phyloP scores from a whole-genome alignment of 805 yeast species.

The Kodamaea jinghongensis region DNA sequence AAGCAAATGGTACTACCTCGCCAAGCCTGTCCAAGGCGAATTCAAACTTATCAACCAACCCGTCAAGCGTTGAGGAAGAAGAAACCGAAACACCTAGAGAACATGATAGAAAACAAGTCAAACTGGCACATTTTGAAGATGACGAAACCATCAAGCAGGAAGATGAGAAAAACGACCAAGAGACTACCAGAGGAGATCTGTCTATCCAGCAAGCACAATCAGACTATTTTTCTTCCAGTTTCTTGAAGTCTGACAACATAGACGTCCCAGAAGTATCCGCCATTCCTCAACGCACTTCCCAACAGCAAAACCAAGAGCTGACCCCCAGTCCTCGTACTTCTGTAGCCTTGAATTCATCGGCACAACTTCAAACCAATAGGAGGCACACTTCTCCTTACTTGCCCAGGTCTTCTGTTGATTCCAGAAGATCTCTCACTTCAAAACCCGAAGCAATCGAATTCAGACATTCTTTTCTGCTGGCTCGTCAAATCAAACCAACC shows the following conservation, averaged over 20 bases:
- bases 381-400: conserved; percentile 11
- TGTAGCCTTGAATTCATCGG: not conserved
- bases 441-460: not conserved
- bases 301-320: not conserved
- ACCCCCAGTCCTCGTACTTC: too few relatives aligned
- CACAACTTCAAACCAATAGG: conserved; percentile 2
- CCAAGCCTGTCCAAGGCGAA: too few relatives aligned
- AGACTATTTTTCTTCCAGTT: not conserved
- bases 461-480: conserved; percentile 8
- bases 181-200: conserved; percentile 1
- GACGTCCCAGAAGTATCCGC: conserved; percentile 4
- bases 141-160: conserved; percentile 3
- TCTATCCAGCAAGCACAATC: not conserved
- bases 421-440: conserved; percentile 2
- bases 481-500: conserved; percentile 7
- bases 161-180: not conserved
- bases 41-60: too few relatives aligned
- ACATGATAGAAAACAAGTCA: too few relatives aligned
- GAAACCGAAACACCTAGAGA: too few relatives aligned
- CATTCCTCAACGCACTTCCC: conserved; percentile 2
- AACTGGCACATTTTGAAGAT: not conserved
- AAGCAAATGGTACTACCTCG: not conserved
- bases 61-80: too few relatives aligned
- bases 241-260: not conserved
- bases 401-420: conserved; percentile 1